Evolutionary conservation across 2,329 filamentous ascomycete species (phyloP), one percentile per base, ranked within the genome.

Genomic region (Aspergillus amoenus): DNA sequence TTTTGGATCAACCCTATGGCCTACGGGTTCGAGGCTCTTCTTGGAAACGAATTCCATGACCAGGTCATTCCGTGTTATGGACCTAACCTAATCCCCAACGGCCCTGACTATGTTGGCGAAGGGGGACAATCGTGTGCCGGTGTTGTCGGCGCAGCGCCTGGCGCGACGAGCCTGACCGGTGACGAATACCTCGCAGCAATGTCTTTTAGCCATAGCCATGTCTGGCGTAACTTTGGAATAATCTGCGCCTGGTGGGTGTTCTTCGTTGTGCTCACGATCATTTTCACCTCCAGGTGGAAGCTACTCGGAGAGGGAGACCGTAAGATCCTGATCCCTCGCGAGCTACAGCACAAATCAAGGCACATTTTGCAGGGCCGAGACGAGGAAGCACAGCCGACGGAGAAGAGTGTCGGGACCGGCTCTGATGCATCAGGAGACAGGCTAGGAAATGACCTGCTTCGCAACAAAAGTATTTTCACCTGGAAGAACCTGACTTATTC

Each of bases 401-500:
- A 40, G 84, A 86, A 64, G 21, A 21, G 21, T 21, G 74, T 67
- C 13, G 69, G 68, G 51, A 11, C 55, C 51, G 55, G 24, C 7
- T 27, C 24, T 8, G 59, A 54, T 68, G 3, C 12, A 37, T 2
- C 24, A 5, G 32, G 3, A 50, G 18, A 56, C 12, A 17, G 55
- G 17, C 13, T 48, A 52, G 50, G 45, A 37, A 55, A 57, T 67
- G 76, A 21, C 76, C 88, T 1, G 70, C 84, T 37, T 81, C 32
- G 81, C 32, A 88, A 88, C 69, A 87, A 81, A 0, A 85, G 84
- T 0, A 77, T 88, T 1, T 89, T 90, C 64, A 91, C 88, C 1
- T 91, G 88, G 86, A 86, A 86, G 66, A 83, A 89, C 55, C 81
- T 91, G n/a, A 81, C 78, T 0, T 91, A 90, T 65, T 88, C 83